Evolutionary conservation across 2,329 filamentous ascomycete species (phyloP).

Genomic region (Botrytis paeoniae): DNA sequence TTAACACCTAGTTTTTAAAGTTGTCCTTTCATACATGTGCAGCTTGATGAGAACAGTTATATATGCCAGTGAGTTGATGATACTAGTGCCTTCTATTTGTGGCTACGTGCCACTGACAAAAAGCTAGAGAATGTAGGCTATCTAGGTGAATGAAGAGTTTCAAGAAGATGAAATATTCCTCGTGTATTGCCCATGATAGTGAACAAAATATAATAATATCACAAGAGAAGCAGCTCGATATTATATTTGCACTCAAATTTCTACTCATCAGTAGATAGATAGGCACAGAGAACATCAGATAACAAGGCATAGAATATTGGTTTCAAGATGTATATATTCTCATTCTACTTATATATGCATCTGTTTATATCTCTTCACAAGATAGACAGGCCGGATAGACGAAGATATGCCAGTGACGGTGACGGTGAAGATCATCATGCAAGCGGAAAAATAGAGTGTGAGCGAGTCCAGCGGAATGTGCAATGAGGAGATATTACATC

Average conservation of each 20-base stretch:
- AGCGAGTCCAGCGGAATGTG: background rate
- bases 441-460: background rate
- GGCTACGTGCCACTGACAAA: background rate
- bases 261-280: background rate
- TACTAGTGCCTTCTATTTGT: background rate
- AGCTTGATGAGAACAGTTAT: background rate
- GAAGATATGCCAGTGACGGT: background rate
- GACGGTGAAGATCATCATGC: background rate
- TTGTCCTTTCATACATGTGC: no score
- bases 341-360: background rate
- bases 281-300: background rate
- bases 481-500: no score
- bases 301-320: background rate
- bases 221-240: background rate
- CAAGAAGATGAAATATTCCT: background rate
- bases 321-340: background rate
- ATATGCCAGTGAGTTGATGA: background rate
- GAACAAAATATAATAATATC: background rate
- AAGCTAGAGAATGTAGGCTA: background rate
- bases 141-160: background rate
- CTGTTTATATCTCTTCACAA: background rate
- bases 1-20: background rate
- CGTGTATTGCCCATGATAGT: background rate
- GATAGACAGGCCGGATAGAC: background rate
- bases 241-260: background rate